Conservation (phyloP, 495 filamentous ascomycete species). For the Paragyromitra xinjiangensis region DNA sequence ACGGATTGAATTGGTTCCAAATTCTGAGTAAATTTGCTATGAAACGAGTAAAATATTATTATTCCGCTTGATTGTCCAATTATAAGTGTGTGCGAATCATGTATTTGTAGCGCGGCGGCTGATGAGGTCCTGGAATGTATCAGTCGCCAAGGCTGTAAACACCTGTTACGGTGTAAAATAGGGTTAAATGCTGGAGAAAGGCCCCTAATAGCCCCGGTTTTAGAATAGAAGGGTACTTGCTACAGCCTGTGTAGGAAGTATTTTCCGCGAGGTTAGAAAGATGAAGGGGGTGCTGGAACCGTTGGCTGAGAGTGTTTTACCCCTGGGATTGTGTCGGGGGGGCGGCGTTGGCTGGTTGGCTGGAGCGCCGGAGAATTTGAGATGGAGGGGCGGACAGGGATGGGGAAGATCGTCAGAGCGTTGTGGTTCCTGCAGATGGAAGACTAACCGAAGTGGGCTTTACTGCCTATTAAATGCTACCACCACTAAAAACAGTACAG, state of each 20-base stretch:
- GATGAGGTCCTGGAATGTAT: slow-evolving; percentile 1
- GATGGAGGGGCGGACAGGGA: slow-evolving; percentile 5
- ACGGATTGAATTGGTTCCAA: neutral
- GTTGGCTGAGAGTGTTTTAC: slow-evolving; percentile 4
- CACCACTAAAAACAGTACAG: neutral
- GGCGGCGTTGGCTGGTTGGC: slow-evolving; percentile 3
- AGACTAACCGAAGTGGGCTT: neutral
- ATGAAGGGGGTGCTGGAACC: neutral
- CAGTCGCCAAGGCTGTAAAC: neutral
- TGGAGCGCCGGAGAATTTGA: slow-evolving; percentile 6
- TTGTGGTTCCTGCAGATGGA: slow-evolving; percentile 17
- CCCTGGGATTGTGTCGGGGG: slow-evolving; percentile 1
- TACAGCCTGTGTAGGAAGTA: slow-evolving; percentile 29
- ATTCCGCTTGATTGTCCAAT: neutral
- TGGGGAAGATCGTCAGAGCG: slow-evolving; percentile 6
- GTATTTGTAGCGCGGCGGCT: slow-evolving; percentile 21
- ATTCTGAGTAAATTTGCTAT: neutral
- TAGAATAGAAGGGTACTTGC: neutral
- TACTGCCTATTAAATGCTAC: slow-evolving; percentile 18
- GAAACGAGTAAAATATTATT: neutral
- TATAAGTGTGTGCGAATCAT: neutral
- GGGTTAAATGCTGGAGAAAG: neutral
- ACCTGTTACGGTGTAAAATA: neutral
- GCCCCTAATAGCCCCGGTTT: slow-evolving; percentile 9
- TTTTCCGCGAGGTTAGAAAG: slow-evolving; percentile 3